Base-by-base conservation (phyloP, 345 rosid species). In the Murraya koenigii region DNA sequence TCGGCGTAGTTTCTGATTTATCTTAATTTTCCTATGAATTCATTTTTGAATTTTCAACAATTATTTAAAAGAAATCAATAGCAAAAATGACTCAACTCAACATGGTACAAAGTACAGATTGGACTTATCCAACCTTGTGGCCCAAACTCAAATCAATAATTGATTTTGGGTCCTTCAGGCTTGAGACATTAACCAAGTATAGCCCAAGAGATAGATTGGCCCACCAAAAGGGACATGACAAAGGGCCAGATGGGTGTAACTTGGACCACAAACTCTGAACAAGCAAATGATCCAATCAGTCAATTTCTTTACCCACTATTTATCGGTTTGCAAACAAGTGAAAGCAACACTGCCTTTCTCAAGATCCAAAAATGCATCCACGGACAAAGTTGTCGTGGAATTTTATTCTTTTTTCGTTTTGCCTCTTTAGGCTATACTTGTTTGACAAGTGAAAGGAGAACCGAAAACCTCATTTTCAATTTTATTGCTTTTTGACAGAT, bases 271-370 rank as follows among this genome's bases (percentile, higher is more conserved):
- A 3, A 75, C 3, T 0, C 5, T 7, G 13, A 33, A 33, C 68
- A 25, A 68, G 68, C 58, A 63, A 68, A 32, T n/a, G 22, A 0
- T 55, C 20, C 10, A 11, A 5, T 17, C 2, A 30, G 73, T 71
- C 86, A 66, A 75, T 70, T 80, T 75, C 70, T 10, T 54, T 41
- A 41, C 84, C 86, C 30, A 54, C 77, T 54, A 66, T 61, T 75
- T 19, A 49, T 82, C 59, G n/a, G 25, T n/a, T 72, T 32, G 17
- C 15, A 58, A 71, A 60, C 54, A 20, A 74, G 20, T 58, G 83
- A 74, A 74, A 83, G 74, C 66, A 56, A 68, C 69, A 33, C 6
- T 35, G 56, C 39, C 49, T 69, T 7, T 49, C 33, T 5, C 64
- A 14, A 13, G 64, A 33, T 52, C 15, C 41, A 28, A 66, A 75